Percentiles rank a stretch among this genome's conserved stretches.
phyloP scores from a whole-genome alignment of 768 basidiomycete species.

The Leccinum truebloodii region DNA sequence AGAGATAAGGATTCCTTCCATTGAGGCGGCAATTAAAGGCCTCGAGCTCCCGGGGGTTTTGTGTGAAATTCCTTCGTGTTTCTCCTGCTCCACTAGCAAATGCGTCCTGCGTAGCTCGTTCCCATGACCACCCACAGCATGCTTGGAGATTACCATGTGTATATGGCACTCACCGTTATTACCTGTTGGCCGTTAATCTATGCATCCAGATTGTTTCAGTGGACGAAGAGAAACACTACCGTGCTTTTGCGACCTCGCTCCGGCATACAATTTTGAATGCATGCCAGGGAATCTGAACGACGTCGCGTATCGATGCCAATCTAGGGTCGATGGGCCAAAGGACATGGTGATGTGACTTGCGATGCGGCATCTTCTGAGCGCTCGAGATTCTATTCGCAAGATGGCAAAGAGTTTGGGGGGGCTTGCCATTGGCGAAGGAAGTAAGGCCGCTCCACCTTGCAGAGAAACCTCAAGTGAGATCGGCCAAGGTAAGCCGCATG shows the following conservation, averaged over 20 bases:
- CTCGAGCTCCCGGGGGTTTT: conserved; percentile 1
- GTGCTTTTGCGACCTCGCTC: background rate
- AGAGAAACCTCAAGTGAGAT: background rate
- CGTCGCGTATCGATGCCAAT: background rate
- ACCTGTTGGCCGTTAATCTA: background rate
- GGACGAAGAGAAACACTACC: conserved; percentile 4
- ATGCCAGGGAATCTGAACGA: conserved; percentile 1
- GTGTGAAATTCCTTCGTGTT: conserved; percentile 2
- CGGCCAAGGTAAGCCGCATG: background rate
- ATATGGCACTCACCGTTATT: background rate
- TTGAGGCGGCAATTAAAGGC: background rate
- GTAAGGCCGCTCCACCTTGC: background rate
- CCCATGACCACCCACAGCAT: background rate
- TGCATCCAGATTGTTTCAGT: conserved; percentile 1
- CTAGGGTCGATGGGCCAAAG: background rate
- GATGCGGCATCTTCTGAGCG: background rate
- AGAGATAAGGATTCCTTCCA: background rate
- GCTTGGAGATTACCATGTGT: background rate
- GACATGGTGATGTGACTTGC: background rate
- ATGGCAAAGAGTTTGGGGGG: conserved; percentile 6
- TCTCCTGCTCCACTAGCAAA: background rate
- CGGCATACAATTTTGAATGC: background rate
- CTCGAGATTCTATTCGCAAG: background rate
- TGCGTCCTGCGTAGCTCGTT: background rate
- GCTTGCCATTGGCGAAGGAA: conserved; percentile 7